phyloP scores from a whole-genome alignment of 1,284 basidiomycete species.

The Ustilago crameri region DNA sequence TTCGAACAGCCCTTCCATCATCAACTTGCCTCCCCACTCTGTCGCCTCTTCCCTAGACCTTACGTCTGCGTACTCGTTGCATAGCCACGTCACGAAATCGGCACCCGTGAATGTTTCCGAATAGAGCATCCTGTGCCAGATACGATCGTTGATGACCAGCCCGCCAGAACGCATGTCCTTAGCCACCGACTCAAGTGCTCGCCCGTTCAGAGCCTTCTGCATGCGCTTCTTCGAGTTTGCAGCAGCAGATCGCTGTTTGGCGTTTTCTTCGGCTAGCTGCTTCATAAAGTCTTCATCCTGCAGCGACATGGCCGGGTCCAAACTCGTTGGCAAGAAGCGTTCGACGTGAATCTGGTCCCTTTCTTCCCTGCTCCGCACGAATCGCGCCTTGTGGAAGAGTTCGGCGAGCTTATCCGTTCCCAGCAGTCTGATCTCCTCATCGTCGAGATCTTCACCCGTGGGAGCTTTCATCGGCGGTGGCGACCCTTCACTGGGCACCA shows the following conservation, averaged over 20 bases:
- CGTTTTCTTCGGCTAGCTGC: slow-evolving; percentile 54
- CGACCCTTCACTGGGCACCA: slow-evolving; percentile 83
- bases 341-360: slow-evolving; percentile 37
- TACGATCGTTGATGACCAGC: slow-evolving; percentile 61
- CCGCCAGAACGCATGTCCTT: slow-evolving; percentile 60
- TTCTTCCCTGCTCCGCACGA: slow-evolving; percentile 35
- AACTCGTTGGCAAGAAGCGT: slow-evolving; percentile 64
- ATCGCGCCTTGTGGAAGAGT: slow-evolving; percentile 73
- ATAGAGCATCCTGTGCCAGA: slow-evolving; percentile 65
- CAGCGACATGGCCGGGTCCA: slow-evolving; percentile 64
- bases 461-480: slow-evolving; percentile 72
- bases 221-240: slow-evolving; percentile 38
- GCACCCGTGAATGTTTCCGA: slow-evolving; percentile 63
- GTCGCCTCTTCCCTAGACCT: slow-evolving; percentile 62
- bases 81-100: slow-evolving; percentile 66
- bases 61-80: slow-evolving; percentile 59
- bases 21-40: slow-evolving; percentile 54
- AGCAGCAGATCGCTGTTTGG: slow-evolving; percentile 34
- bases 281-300: slow-evolving; percentile 63
- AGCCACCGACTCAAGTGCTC: slow-evolving; percentile 44
- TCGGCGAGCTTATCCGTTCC: slow-evolving; percentile 93
- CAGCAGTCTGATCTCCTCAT: slow-evolving; percentile 86
- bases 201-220: slow-evolving; percentile 31
- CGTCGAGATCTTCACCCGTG: slow-evolving; percentile 71
- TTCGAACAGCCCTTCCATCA: slow-evolving; percentile 59